These are phyloP conservation scores for Saccharomyces hybrid DNA, from an alignment of 1,139 yeast species.

Conservation along the genomic window DNA sequence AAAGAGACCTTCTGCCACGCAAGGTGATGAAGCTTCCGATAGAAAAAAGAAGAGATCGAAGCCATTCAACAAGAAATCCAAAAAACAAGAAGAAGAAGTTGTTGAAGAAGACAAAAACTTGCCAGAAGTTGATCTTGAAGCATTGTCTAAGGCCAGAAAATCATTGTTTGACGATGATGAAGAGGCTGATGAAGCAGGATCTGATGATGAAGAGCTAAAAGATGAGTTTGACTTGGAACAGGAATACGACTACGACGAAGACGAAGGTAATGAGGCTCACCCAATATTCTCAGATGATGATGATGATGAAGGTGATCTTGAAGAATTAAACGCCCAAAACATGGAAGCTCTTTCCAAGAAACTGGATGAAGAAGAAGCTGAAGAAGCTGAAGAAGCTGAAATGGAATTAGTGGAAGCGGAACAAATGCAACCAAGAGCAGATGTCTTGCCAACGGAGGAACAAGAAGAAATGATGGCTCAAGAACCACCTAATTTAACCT, in stretches of 20 bases:
- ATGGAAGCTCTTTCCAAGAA: conserved; percentile 71
- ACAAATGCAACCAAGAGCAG: conserved; percentile 61
- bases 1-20: conserved; percentile 12
- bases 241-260: conserved; percentile 43
- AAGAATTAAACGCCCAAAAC: conserved; percentile 74
- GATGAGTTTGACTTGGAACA: conserved; percentile 54
- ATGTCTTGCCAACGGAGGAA: conserved; percentile 52
- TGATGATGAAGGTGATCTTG: conserved; percentile 73
- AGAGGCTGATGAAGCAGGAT: conserved; percentile 39
- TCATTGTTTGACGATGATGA: conserved; percentile 74
- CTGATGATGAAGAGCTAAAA: conserved; percentile 42
- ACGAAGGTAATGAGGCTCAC: conserved; percentile 48
- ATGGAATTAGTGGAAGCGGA: conserved; percentile 58
- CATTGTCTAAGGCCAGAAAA: conserved; percentile 58
- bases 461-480: conserved; percentile 41
- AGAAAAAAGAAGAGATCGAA: conserved; percentile 18
- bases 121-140: conserved; percentile 60
- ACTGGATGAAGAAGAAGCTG: conserved; percentile 63
- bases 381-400: conserved; percentile 74
- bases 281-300: conserved; percentile 80
- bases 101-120: conserved; percentile 39
- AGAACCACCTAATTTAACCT: conserved; percentile 64
- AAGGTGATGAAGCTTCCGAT: conserved; percentile 15
- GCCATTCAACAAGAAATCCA: conserved; percentile 14
- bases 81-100: conserved; percentile 30